A percentile compares a stretch with the other conserved stretches of the same genome.
These are phyloP conservation scores for Albifimbria verrucaria DNA, from an alignment of 2,329 filamentous ascomycete species.

Conservation along the genomic window DNA sequence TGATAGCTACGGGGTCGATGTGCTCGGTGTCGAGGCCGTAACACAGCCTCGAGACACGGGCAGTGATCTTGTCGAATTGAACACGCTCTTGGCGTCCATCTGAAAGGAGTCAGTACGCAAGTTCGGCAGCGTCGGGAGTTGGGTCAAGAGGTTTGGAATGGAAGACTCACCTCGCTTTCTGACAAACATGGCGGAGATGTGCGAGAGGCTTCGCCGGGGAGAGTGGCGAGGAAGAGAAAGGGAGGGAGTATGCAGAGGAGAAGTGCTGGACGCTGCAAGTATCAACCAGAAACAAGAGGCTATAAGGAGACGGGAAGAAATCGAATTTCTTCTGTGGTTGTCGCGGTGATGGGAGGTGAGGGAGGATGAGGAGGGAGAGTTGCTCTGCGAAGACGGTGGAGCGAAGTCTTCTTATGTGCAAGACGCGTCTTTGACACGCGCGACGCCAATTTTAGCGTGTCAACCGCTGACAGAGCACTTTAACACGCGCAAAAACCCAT, in stretches of 20 bases:
- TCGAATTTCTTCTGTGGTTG: not conserved
- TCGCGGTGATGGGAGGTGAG: not conserved
- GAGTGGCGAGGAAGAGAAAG: conserved; percentile 14
- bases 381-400: not conserved
- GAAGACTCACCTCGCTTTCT: conserved; percentile 57
- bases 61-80: conserved; percentile 99
- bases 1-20: conserved; percentile 96
- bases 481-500: not conserved
- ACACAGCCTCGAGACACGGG: conserved; percentile 93
- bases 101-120: conserved; percentile 37
- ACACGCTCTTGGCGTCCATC: conserved; percentile 99
- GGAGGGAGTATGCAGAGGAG: conserved; percentile 10
- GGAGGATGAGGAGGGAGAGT: not conserved
- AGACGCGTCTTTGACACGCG: conserved; percentile 13
- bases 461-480: conserved; percentile 11
- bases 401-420: conserved; percentile 1
- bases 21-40: conserved; percentile 94
- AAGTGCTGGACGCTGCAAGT: conserved; percentile 19
- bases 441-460: conserved; percentile 20
- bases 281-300: conserved; percentile 20
- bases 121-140: not conserved
- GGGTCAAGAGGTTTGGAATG: not conserved
- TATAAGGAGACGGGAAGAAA: conserved; percentile 3
- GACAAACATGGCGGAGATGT: conserved; percentile 55
- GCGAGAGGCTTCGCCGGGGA: conserved; percentile 16